These are phyloP conservation scores for Choanephora cucurbitarum DNA, from an alignment of 371 early-diverging fungal genomes.

Conservation along the genomic window DNA sequence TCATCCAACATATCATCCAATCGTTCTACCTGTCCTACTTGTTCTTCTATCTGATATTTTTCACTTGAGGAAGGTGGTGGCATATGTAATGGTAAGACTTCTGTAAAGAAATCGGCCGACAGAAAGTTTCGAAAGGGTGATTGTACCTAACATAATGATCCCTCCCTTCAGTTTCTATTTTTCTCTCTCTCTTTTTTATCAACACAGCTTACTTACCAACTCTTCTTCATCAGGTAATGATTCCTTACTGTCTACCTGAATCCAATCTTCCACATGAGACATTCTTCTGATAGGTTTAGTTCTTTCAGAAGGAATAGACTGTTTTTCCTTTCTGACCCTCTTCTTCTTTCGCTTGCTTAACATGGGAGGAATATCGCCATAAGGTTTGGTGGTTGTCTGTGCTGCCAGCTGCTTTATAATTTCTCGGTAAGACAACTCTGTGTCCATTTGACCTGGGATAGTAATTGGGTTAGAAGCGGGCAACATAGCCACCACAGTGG, in stretches of 20 bases:
- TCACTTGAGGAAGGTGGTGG: constrained; percentile 55
- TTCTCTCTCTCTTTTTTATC: too few relatives aligned
- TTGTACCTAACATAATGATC: constrained; percentile 18
- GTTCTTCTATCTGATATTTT: constrained; percentile 8
- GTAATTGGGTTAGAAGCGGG: constrained; percentile 33
- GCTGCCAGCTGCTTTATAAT: constrained; percentile 49
- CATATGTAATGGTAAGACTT: constrained; percentile 53
- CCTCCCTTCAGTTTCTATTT: too few relatives aligned
- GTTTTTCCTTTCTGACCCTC: constrained; percentile 18
- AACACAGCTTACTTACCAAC: constrained; percentile 28
- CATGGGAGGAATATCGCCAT: constrained; percentile 57
- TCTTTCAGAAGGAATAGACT: background rate
- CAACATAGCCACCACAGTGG: constrained; percentile 27
- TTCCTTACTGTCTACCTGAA: constrained; percentile 53
- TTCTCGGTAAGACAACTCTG: constrained; percentile 50
- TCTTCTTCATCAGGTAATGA: constrained; percentile 55
- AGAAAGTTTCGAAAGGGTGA: constrained; percentile 47
- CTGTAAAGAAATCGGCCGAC: constrained; percentile 46
- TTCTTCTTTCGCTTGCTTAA: constrained; percentile 35
- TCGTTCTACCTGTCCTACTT: constrained; percentile 9
- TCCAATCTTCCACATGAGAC: constrained; percentile 57
- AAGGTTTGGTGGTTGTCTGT: constrained; percentile 49
- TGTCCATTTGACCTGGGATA: constrained; percentile 28
- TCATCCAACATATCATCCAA: constrained; percentile 9
- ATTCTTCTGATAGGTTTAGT: constrained; percentile 16